A percentile compares a stretch with the other conserved stretches of the same genome.
Evolutionary conservation across 2,329 filamentous ascomycete species (phyloP).

Genomic region (Gnomoniopsis smithogilvyi): DNA sequence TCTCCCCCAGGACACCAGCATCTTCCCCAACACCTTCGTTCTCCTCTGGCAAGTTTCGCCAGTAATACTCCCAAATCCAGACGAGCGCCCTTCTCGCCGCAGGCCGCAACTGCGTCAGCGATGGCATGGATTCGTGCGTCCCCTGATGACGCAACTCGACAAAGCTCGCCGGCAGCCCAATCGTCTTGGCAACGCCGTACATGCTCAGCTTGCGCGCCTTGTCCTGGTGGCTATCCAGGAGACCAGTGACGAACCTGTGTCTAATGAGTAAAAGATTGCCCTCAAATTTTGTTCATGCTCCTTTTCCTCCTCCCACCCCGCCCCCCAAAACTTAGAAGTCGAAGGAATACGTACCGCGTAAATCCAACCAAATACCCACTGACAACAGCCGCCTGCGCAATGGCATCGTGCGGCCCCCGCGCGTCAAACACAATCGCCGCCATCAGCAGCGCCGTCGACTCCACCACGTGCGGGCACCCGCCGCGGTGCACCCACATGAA

Average conservation of each 20-base stretch:
- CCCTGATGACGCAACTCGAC: slow-evolving; percentile 88
- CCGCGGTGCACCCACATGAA: slow-evolving; percentile 70
- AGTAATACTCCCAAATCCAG: slow-evolving; percentile 92
- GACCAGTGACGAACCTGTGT: slow-evolving; percentile 72
- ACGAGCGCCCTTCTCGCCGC: slow-evolving; percentile 67
- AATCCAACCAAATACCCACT: slow-evolving; percentile 74
- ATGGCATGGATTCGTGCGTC: slow-evolving; percentile 83
- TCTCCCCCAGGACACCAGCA: not conserved
- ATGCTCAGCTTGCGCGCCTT: slow-evolving; percentile 67
- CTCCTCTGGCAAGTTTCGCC: slow-evolving; percentile 51
- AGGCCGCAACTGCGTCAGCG: slow-evolving; percentile 67
- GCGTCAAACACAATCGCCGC: slow-evolving; percentile 67
- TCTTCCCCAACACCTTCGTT: not conserved
- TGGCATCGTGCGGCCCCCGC: slow-evolving; percentile 24
- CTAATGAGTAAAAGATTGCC: too few relatives aligned
- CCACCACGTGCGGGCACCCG: slow-evolving; percentile 74
- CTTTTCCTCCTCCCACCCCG: too few relatives aligned
- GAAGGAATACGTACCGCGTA: slow-evolving; percentile 66
- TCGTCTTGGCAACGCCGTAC: slow-evolving; percentile 66
- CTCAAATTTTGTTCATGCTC: too few relatives aligned
- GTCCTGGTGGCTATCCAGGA: slow-evolving; percentile 71
- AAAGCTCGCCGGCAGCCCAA: slow-evolving; percentile 72
- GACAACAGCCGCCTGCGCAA: slow-evolving; percentile 39
- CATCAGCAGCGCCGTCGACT: slow-evolving; percentile 71
- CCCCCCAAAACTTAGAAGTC: too few relatives aligned